These are phyloP conservation scores for Extremus antarcticus DNA, from an alignment of 495 filamentous ascomycete species.

Conservation along the genomic window DNA sequence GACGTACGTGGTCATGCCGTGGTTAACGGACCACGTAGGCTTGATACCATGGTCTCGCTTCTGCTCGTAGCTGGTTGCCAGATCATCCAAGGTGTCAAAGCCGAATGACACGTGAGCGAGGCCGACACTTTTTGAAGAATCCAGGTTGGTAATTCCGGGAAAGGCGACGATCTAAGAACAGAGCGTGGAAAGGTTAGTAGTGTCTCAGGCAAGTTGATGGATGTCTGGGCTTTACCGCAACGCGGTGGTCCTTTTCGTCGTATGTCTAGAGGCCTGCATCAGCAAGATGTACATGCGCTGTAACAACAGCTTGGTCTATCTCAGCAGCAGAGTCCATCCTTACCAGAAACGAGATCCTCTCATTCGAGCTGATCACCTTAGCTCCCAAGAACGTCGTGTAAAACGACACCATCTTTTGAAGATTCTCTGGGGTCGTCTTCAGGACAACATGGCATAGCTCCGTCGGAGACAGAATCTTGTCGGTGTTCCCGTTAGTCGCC, in stretches of 20 bases:
- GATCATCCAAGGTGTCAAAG: slow-evolving; percentile 3
- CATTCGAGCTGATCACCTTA: slow-evolving; percentile 19
- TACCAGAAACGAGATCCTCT: slow-evolving; percentile 6
- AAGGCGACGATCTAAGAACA: no score
- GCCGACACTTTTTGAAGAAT: slow-evolving; percentile 14
- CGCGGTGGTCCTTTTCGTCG: neutral
- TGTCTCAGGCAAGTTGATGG: no score
- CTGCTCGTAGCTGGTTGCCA: slow-evolving; percentile 23
- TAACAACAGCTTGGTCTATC: no score
- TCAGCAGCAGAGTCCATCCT: no score
- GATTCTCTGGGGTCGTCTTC: slow-evolving; percentile 14
- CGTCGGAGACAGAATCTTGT: neutral
- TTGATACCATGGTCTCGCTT: slow-evolving; percentile 27
- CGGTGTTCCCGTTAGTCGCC: neutral
- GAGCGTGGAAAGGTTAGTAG: no score
- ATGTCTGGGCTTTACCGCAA: no score
- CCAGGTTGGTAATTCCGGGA: neutral
- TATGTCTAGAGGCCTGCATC: no score
- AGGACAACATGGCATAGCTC: neutral
- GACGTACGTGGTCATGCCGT: slow-evolving; percentile 34
- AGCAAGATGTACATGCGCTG: no score
- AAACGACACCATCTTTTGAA: slow-evolving; percentile 25
- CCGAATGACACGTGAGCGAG: slow-evolving; percentile 23
- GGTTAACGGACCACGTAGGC: slow-evolving; percentile 38
- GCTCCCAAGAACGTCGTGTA: slow-evolving; percentile 32